Conservation (phyloP, 2,329 filamentous ascomycete species). For the Talaromyces albobiverticillius region DNA sequence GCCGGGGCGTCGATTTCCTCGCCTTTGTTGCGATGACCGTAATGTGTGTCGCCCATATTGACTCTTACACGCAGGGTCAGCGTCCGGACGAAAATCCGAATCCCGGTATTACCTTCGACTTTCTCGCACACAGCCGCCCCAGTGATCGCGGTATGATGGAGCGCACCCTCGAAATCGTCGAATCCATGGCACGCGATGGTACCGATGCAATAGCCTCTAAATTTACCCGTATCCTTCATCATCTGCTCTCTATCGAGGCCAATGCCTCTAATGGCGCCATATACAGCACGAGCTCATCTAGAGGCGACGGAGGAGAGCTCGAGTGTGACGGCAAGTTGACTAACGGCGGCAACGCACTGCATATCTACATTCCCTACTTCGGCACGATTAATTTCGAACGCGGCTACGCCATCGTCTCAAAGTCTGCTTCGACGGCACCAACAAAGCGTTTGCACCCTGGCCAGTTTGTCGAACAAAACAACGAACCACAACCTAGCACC, state of each 20-base stretch:
- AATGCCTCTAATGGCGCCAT: conserved; percentile 27
- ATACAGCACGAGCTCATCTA: conserved; percentile 21
- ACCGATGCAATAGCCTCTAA: conserved; percentile 29
- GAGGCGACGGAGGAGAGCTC: background rate
- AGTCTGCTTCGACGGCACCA: background rate
- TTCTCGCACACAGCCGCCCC: conserved; percentile 41
- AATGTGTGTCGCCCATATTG: conserved; percentile 50
- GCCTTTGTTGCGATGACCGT: conserved; percentile 41
- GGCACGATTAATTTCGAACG: conserved; percentile 37
- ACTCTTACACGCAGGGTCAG: conserved; percentile 24
- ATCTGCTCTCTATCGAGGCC: conserved; percentile 40
- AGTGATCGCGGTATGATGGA: conserved; percentile 45
- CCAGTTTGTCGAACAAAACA: no score
- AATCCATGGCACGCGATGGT: conserved; percentile 21
- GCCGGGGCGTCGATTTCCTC: conserved; percentile 53
- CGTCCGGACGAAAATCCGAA: background rate
- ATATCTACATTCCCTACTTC: conserved; percentile 42
- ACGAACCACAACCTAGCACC: no score
- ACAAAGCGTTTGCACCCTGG: background rate
- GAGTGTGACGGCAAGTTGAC: conserved; percentile 16
- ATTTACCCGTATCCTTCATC: conserved; percentile 31
- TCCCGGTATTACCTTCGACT: conserved; percentile 18
- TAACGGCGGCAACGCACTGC: conserved; percentile 21
- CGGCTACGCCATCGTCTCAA: conserved; percentile 14
- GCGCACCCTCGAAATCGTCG: conserved; percentile 32